These are phyloP conservation scores for Populus ilicifolia DNA, from an alignment of 345 rosid species.

Conservation along the genomic window DNA sequence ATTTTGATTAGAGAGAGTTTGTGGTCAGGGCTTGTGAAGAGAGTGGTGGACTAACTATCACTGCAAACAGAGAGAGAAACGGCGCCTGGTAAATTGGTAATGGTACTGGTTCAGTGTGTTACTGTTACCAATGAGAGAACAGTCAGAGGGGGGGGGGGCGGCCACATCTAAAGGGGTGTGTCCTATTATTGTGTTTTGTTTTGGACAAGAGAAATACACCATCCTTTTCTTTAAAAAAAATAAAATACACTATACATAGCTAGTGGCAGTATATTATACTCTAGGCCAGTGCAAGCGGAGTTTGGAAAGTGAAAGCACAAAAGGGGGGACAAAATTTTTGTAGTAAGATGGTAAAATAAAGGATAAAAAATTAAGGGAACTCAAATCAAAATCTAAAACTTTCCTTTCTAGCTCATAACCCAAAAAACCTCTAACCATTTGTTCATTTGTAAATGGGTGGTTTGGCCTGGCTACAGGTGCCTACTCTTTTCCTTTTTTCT, in stretches of 20 bases:
- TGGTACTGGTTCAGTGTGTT: background rate
- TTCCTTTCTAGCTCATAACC: constrained; percentile 22
- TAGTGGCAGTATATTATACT: background rate
- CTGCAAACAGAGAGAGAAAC: constrained; percentile 4
- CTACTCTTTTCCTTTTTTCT: background rate
- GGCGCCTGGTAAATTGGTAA: constrained; percentile 18
- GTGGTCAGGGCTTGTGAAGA: constrained; percentile 15
- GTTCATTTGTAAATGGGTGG: constrained; percentile 24
- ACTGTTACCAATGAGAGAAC: constrained; percentile 9
- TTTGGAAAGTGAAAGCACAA: background rate
- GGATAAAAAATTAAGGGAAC: constrained; percentile 14
- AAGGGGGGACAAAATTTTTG: background rate
- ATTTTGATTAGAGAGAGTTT: background rate
- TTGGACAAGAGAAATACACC: background rate
- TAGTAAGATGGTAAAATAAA: background rate
- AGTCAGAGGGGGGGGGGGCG: background rate
- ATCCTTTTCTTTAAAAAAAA: too few relatives aligned
- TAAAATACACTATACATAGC: background rate
- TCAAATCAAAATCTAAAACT: constrained; percentile 1
- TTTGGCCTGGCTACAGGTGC: background rate
- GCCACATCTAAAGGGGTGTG: background rate
- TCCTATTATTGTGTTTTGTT: background rate
- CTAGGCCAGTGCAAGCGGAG: background rate
- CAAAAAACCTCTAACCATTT: constrained; percentile 25
- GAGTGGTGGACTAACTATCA: constrained; percentile 19